phyloP scores from a whole-genome alignment of 2,329 filamentous ascomycete species.

The Penicillium frequentans region DNA sequence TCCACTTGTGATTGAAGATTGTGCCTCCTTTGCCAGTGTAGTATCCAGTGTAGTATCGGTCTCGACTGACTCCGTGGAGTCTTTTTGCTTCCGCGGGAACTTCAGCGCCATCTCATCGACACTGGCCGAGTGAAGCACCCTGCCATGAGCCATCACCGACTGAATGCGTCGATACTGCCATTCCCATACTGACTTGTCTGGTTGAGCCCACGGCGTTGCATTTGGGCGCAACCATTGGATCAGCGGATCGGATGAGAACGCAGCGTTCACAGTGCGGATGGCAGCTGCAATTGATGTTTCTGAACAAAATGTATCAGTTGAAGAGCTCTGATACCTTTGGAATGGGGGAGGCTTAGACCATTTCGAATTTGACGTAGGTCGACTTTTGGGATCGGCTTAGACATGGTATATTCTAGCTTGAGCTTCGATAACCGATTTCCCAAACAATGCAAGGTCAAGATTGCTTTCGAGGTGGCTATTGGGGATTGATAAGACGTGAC shows the following conservation, averaged over 20 bases:
- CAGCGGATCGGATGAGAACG: conserved; percentile 27
- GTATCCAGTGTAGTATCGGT: background rate
- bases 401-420: background rate
- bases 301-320: background rate
- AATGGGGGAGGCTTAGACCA: background rate
- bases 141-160: conserved; percentile 16
- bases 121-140: conserved; percentile 17
- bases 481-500: background rate
- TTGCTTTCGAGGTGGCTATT: background rate
- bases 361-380: background rate
- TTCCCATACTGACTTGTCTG: conserved; percentile 3
- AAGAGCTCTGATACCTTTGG: background rate
- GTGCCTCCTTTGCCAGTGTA: background rate
- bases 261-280: conserved; percentile 21
- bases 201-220: conserved; percentile 14
- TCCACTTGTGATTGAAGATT: background rate
- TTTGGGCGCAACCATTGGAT: conserved; percentile 26
- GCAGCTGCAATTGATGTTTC: conserved; percentile 14
- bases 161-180: conserved; percentile 29
- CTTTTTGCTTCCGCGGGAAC: background rate
- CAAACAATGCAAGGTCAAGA: background rate
- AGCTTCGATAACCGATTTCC: background rate
- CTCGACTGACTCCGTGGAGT: background rate
- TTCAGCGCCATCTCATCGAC: conserved; percentile 7
- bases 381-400: background rate